A percentile compares a stretch with the other conserved stretches of the same genome.
These are phyloP conservation scores for Linum usitatissimum DNA, from an alignment of 345 rosid species.

Conservation along the genomic window DNA sequence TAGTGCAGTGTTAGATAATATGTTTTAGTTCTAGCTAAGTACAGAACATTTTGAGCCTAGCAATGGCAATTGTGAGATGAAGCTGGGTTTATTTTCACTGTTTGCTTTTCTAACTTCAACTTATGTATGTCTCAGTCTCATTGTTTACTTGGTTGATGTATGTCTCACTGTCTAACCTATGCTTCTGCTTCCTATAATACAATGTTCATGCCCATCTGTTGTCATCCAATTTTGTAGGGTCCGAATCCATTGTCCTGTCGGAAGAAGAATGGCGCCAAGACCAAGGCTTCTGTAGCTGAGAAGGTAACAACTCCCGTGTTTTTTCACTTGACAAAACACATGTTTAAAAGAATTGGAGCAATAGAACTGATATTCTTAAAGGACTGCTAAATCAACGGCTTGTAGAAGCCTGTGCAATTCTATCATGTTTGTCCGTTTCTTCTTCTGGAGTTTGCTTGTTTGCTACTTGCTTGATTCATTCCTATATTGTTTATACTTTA, in stretches of 20 bases:
- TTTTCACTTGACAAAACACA: not conserved
- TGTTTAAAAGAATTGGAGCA: too few species aligned
- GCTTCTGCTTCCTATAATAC: constrained; percentile 1
- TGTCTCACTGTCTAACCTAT: not conserved
- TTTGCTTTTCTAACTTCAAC: not conserved
- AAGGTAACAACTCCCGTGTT: not conserved
- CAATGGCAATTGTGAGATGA: not conserved
- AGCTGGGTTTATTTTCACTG: too few species aligned
- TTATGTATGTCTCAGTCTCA: not conserved
- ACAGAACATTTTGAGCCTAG: not conserved
- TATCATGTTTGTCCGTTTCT: too few species aligned
- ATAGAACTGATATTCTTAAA: too few species aligned
- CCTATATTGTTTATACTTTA: too few species aligned
- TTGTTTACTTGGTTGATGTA: not conserved
- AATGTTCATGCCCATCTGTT: not conserved
- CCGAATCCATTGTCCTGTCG: constrained; percentile 79
- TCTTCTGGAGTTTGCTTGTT: too few species aligned
- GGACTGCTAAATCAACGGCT: too few species aligned
- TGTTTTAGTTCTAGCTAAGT: not conserved
- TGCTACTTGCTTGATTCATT: too few species aligned
- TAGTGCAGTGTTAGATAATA: not conserved
- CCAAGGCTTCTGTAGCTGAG: not conserved
- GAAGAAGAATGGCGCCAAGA: constrained; percentile 42
- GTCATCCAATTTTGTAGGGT: constrained; percentile 37
- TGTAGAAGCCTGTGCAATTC: too few species aligned